These are phyloP conservation scores for Xylaria sp. DNA, from an alignment of 2,329 filamentous ascomycete species.

Conservation along the genomic window DNA sequence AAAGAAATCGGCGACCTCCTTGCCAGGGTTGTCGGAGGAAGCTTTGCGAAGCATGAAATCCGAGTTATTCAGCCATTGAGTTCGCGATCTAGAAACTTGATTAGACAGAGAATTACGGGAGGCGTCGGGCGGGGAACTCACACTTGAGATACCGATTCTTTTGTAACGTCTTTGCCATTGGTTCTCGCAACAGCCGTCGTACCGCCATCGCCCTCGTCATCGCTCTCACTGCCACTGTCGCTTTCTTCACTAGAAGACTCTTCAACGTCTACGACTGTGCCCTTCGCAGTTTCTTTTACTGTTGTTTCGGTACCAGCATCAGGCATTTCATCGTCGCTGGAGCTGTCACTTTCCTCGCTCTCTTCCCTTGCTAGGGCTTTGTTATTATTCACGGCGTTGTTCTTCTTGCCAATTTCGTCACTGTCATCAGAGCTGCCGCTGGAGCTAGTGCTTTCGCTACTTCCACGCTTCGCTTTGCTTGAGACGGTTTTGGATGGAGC, in stretches of 20 bases:
- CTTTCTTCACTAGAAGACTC: slow-evolving; percentile 27
- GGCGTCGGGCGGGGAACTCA: slow-evolving; percentile 34
- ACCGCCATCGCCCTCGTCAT: slow-evolving; percentile 38
- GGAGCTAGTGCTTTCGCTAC: slow-evolving; percentile 46
- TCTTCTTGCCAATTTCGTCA: slow-evolving; percentile 7
- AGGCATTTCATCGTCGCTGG: slow-evolving; percentile 39
- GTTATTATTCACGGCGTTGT: slow-evolving; percentile 18
- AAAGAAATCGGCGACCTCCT: slow-evolving; percentile 65
- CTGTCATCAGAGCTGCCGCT: slow-evolving; percentile 49
- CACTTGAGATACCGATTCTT: slow-evolving; percentile 39
- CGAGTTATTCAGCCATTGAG: slow-evolving; percentile 59
- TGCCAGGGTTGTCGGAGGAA: slow-evolving; percentile 53
- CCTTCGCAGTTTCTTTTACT: slow-evolving; percentile 2
- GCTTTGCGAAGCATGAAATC: slow-evolving; percentile 66
- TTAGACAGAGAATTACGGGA: slow-evolving; percentile 9
- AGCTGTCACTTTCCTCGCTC: slow-evolving; percentile 37
- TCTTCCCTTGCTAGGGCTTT: slow-evolving; percentile 7
- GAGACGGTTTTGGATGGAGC: slow-evolving; percentile 37
- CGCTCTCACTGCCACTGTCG: slow-evolving; percentile 35
- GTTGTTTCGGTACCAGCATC: slow-evolving; percentile 2
- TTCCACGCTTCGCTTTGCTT: slow-evolving; percentile 44
- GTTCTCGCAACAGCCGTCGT: slow-evolving; percentile 37
- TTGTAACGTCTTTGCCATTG: slow-evolving; percentile 35
- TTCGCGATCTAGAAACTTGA: slow-evolving; percentile 39
- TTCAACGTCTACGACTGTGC: not conserved